Percentiles rank a stretch among this genome's conserved stretches.
Conservation (phyloP, 805 yeast species). For the Kluyveromyces lactis region DNA sequence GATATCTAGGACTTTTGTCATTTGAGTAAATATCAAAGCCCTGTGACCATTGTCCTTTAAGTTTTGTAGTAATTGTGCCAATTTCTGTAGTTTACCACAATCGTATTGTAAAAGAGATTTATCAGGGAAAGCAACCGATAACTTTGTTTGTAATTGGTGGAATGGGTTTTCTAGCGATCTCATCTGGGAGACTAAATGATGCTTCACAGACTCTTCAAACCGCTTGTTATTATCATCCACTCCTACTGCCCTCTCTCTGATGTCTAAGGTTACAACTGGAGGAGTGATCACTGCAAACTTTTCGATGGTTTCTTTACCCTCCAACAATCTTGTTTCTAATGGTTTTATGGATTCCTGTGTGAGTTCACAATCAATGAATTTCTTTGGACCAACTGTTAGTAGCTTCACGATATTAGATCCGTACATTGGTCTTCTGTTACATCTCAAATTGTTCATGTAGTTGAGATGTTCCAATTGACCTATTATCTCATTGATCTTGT, state of each 20-base stretch:
- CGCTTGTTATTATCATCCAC: conserved; percentile 22
- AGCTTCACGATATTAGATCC: conserved; percentile 49
- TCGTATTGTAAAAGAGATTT: conserved; percentile 86
- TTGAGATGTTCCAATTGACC: conserved; percentile 46
- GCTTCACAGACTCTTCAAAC: conserved; percentile 16
- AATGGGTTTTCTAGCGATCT: conserved; percentile 40
- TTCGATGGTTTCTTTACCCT: conserved; percentile 47
- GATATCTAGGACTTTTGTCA: conserved; percentile 93
- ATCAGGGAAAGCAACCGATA: conserved; percentile 94
- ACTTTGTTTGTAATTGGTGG: conserved; percentile 76
- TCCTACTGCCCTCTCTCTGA: conserved; percentile 36
- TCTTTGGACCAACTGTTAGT: conserved; percentile 31
- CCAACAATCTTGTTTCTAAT: conserved; percentile 31
- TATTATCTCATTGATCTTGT: conserved; percentile 43
- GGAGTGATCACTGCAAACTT: conserved; percentile 87
- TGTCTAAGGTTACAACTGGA: conserved; percentile 66
- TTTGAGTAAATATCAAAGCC: conserved; percentile 92
- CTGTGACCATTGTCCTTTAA: conserved; percentile 84
- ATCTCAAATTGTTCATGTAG: conserved; percentile 59
- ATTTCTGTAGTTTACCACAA: conserved; percentile 89
- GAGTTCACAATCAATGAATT: conserved; percentile 11
- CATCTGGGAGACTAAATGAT: conserved; percentile 5
- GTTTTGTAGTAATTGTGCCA: conserved; percentile 67
- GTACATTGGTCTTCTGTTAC: conserved; percentile 56
- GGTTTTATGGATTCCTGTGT: conserved; percentile 34